phyloP scores from a whole-genome alignment of 352 stramenopile genomes.

The Globisporangium splendens region DNA sequence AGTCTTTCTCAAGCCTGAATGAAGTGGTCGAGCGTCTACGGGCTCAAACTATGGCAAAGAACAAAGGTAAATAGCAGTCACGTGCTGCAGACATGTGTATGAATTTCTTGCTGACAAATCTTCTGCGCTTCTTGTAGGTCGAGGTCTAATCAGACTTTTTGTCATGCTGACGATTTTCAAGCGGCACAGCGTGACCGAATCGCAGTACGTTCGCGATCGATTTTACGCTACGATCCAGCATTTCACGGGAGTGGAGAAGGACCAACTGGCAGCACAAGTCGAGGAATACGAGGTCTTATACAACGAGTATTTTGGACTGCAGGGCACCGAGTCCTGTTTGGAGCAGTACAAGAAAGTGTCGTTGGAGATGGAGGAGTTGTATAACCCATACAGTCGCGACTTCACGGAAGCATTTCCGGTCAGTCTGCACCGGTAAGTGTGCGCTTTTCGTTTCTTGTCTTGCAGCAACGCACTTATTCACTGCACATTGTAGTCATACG shows the following conservation, averaged over 20 bases:
- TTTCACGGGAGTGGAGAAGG: constrained; percentile 25
- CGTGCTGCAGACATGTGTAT: background rate
- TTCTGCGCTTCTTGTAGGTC: constrained; percentile 23
- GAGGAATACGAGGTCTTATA: constrained; percentile 56
- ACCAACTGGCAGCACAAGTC: constrained; percentile 30
- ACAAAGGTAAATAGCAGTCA: constrained; percentile 32
- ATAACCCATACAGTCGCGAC: constrained; percentile 16
- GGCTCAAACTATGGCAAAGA: constrained; percentile 35
- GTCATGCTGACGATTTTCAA: constrained; percentile 63
- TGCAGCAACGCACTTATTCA: background rate
- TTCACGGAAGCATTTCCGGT: constrained; percentile 20
- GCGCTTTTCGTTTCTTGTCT: background rate
- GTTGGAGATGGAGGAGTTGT: constrained; percentile 23
- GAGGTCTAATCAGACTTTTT: constrained; percentile 58
- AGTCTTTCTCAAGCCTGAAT: constrained; percentile 62
- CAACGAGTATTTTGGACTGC: constrained; percentile 44
- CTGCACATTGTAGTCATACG: constrained; percentile 31
- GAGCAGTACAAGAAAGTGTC: constrained; percentile 16
- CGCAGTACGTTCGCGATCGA: constrained; percentile 32
- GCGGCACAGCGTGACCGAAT: constrained; percentile 25
- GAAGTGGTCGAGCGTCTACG: constrained; percentile 55
- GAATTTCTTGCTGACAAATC: background rate
- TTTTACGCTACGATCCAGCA: constrained; percentile 46
- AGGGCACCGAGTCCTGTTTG: constrained; percentile 10
- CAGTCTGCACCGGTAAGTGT: constrained; percentile 17